Conservation (phyloP, 2,329 filamentous ascomycete genomes). For the Neonectria coccinea region DNA sequence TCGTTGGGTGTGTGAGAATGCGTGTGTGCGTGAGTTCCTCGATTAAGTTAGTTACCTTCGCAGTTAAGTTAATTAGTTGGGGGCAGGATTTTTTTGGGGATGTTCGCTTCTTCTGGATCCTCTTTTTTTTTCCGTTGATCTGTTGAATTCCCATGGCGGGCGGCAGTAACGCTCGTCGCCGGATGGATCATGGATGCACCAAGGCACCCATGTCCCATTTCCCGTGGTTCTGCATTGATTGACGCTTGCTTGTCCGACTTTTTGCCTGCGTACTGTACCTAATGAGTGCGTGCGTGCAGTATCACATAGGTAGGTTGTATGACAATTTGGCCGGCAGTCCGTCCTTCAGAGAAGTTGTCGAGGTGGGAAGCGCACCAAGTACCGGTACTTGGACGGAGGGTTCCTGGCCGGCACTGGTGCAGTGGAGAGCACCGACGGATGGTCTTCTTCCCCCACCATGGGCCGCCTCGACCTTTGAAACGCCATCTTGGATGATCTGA, state of each 20-base stretch:
- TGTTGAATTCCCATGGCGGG: constrained; percentile 43
- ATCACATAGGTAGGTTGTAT: neutral
- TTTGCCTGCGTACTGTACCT: neutral
- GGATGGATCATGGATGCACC: constrained; percentile 14
- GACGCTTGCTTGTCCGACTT: constrained; percentile 24
- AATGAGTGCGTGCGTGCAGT: neutral
- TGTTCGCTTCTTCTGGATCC: constrained; percentile 39
- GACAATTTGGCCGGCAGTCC: neutral
- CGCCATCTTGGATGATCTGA: constrained; percentile 34
- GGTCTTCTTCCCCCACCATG: constrained; percentile 36
- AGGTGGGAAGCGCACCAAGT: constrained; percentile 12
- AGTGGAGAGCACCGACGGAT: constrained; percentile 24
- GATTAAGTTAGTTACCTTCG: constrained; percentile 23
- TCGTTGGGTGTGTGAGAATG: neutral
- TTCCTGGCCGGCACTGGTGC: constrained; percentile 15
- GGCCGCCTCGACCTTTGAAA: constrained; percentile 26
- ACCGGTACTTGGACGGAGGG: constrained; percentile 33
- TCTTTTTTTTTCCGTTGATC: constrained; percentile 46
- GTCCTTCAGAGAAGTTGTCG: neutral
- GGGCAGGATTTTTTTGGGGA: constrained; percentile 47
- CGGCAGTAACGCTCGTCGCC: constrained; percentile 9
- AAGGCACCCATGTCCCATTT: constrained; percentile 29
- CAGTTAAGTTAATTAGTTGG: constrained; percentile 38
- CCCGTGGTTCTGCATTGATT: constrained; percentile 28
- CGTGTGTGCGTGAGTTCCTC: constrained; percentile 19